A percentile compares a stretch with the other conserved stretches of the same genome.
Conservation (phyloP, 306 rosid species). For the Cicer pinnatifidum region DNA sequence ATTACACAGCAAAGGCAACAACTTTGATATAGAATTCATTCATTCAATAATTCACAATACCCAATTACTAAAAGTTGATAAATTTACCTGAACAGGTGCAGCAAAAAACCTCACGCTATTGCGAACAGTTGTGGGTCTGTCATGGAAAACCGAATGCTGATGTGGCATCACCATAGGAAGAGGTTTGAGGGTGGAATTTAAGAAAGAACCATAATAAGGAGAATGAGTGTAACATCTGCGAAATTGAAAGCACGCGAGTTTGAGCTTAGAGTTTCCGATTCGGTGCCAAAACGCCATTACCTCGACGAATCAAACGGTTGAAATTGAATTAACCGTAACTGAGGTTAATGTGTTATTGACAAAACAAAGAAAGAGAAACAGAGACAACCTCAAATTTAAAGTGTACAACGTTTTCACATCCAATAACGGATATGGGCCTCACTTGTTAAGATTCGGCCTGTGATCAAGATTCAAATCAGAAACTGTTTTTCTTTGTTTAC, state of each 20-base stretch:
- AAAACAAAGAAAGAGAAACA: too few species aligned
- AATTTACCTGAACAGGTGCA: slow-evolving; percentile 65
- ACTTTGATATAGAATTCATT: background rate
- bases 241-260: slow-evolving; percentile 44
- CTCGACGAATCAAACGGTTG: slow-evolving; percentile 27
- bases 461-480: too few species aligned
- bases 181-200: slow-evolving; percentile 45
- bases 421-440: too few species aligned
- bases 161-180: slow-evolving; percentile 36
- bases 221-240: slow-evolving; percentile 47
- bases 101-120: slow-evolving; percentile 62
- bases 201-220: slow-evolving; percentile 44
- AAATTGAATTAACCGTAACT: slow-evolving; percentile 28
- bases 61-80: background rate
- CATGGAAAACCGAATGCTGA: slow-evolving; percentile 39
- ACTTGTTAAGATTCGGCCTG: too few species aligned
- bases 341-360: background rate
- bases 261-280: slow-evolving; percentile 58
- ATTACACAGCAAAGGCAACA: slow-evolving; percentile 20
- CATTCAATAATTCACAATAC: background rate
- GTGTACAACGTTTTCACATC: too few species aligned
- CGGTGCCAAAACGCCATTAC: slow-evolving; percentile 65
- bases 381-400: too few species aligned
- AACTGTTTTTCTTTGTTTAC: too few species aligned
- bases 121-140: slow-evolving; percentile 44